These are phyloP conservation scores for Candida corydali DNA, from an alignment of 805 yeast genomes.

Conservation along the genomic window DNA sequence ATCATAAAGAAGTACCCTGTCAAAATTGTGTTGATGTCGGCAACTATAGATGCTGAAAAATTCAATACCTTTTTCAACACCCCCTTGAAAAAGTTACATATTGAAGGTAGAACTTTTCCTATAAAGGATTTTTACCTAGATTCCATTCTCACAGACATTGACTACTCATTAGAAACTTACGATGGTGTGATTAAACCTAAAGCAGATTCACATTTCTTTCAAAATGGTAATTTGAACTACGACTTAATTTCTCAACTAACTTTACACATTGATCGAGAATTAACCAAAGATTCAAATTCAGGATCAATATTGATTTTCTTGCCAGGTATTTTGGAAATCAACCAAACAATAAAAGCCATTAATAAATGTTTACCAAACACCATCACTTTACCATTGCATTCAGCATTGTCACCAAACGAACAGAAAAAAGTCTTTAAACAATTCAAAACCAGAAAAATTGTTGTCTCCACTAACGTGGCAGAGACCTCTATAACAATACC, in stretches of 20 bases:
- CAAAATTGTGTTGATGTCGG: constrained; percentile 84
- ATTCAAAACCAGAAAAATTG: constrained; percentile 60
- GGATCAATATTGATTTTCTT: constrained; percentile 84
- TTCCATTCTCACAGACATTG: constrained; percentile 51
- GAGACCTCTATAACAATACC: constrained; percentile 97
- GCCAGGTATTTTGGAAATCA: constrained; percentile 90
- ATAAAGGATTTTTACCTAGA: constrained; percentile 75
- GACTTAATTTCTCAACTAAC: constrained; percentile 63
- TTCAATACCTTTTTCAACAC: constrained; percentile 64
- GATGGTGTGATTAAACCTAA: constrained; percentile 48
- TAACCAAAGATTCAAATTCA: constrained; percentile 33
- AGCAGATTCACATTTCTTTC: constrained; percentile 63
- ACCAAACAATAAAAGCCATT: constrained; percentile 49
- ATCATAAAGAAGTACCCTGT: constrained; percentile 49
- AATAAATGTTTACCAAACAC: constrained; percentile 12
- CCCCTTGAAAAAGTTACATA: constrained; percentile 62
- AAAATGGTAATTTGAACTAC: constrained; percentile 67
- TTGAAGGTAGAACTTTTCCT: constrained; percentile 92
- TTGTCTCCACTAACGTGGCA: constrained; percentile 90
- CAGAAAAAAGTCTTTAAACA: constrained; percentile 70
- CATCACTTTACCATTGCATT: constrained; percentile 71
- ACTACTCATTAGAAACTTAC: constrained; percentile 49
- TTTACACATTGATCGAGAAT: constrained; percentile 44
- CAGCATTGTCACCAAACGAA: constrained; percentile 78
- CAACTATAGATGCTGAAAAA: constrained; percentile 73